Conservation (phyloP, 2,329 filamentous ascomycete genomes). For the Exutisphaerella laricina region DNA sequence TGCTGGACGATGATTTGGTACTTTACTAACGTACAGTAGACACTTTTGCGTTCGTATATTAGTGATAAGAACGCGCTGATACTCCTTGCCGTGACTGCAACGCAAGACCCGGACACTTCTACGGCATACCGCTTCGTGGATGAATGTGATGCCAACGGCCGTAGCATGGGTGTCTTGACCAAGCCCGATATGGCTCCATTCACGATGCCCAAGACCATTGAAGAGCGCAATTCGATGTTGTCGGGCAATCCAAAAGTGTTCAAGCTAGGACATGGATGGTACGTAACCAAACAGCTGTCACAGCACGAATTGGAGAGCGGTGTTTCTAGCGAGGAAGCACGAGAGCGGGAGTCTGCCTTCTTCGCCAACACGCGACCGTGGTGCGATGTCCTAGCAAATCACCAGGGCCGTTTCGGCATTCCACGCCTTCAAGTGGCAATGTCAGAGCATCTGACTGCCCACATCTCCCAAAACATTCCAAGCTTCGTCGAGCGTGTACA, state of each 20-base stretch:
- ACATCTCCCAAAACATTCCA: slow-evolving; percentile 41
- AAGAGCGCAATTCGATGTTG: slow-evolving; percentile 37
- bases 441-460: slow-evolving; percentile 44
- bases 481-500: slow-evolving; percentile 42
- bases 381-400: slow-evolving; percentile 37
- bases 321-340: slow-evolving; percentile 45
- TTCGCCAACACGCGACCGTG: slow-evolving; percentile 46
- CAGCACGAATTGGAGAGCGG: slow-evolving; percentile 44
- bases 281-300: slow-evolving; percentile 62
- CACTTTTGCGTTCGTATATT: slow-evolving; percentile 66
- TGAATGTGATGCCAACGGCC: slow-evolving; percentile 36
- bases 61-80: slow-evolving; percentile 65
- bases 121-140: slow-evolving; percentile 60
- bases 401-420: slow-evolving; percentile 49
- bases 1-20: background rate
- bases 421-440: slow-evolving; percentile 45
- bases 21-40: slow-evolving; percentile 30
- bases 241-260: slow-evolving; percentile 50
- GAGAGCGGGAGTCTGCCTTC: slow-evolving; percentile 46
- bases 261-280: slow-evolving; percentile 67
- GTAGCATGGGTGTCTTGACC: slow-evolving; percentile 59
- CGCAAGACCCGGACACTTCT: slow-evolving; percentile 69
- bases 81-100: slow-evolving; percentile 71
- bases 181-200: slow-evolving; percentile 68
- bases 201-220: slow-evolving; percentile 30